phyloP scores from a whole-genome alignment of 352 stramenopile genomes.

The Globisporangium mamillatum region DNA sequence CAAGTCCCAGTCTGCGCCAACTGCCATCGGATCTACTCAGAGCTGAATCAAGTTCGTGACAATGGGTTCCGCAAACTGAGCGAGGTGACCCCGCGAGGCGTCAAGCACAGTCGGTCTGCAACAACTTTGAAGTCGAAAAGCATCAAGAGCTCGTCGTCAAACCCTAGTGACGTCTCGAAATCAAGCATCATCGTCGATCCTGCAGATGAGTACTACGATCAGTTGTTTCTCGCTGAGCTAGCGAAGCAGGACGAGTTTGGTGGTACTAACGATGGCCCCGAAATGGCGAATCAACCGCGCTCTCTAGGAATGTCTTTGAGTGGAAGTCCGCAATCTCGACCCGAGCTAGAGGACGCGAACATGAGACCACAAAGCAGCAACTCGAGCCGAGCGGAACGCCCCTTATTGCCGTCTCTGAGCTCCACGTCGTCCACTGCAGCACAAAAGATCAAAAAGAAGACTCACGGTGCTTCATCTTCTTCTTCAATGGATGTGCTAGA shows the following conservation, averaged over 20 bases:
- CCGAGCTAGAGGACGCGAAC: conserved; percentile 10
- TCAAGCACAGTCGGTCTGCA: conserved; percentile 2
- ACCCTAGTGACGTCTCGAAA: not conserved
- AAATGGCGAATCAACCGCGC: not conserved
- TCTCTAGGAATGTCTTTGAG: too few relatives aligned
- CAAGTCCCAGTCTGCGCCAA: conserved; percentile 71
- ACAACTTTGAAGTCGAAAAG: not conserved
- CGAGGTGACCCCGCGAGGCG: not conserved
- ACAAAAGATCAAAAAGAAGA: conserved; percentile 15
- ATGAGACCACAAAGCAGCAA: conserved; percentile 1
- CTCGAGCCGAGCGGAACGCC: conserved; percentile 5
- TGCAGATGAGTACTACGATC: conserved; percentile 34
- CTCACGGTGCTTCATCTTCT: not conserved
- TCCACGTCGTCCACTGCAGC: not conserved
- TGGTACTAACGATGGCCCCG: not conserved
- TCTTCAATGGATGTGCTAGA: not conserved
- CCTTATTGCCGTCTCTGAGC: conserved; percentile 11
- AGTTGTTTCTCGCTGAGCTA: conserved; percentile 66
- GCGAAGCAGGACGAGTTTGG: conserved; percentile 33
- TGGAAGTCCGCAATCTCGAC: conserved; percentile 1
- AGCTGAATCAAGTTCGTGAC: conserved; percentile 51
- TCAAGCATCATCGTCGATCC: not conserved
- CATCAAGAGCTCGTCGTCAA: conserved; percentile 2
- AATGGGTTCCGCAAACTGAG: conserved; percentile 33
- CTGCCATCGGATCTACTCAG: conserved; percentile 66